Evolutionary conservation across 2,329 filamentous ascomycete genomes (phyloP), one percentile per base, ranked within the genome.

Genomic region (Chaetomium olivaceum): DNA sequence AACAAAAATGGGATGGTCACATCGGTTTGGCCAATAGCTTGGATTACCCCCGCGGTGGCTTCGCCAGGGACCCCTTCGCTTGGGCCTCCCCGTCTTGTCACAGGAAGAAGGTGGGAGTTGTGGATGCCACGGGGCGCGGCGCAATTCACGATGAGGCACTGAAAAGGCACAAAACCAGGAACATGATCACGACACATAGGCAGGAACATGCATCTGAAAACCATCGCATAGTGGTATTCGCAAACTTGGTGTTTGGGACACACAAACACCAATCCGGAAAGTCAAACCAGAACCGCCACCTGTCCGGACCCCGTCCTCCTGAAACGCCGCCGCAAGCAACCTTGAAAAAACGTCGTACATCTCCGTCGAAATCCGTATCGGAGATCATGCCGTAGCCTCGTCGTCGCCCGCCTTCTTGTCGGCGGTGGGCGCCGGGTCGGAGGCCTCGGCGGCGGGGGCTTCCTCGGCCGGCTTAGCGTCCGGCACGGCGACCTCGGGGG

Each of bases 261-360:
- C 46, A 59, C 39, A 12, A 65, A 65, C 63, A 48, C 63, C 63
- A 8, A 58, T 55, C 27, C 43, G 39, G 33, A 57, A 64, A 27
- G 31, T 21, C 58, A 56, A 64, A 23, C 50, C 48, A 62, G 56
- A 60, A 39, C 56, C 55, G 55, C 64, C 64, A 50, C 64, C 50
- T 16, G 19, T 50, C 56, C 55, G 14, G 36, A 27, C 19, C 55
- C 33, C 43, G 50, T 23, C 55, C 51, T 39, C 64, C 64, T 55
- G 36, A 65, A 66, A 66, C 64, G 64, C 64, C 64, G 46, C 50
- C 39, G 60, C 64, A 62, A 65, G 55, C 55, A 33, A 58, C 59
- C n/a, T 51, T n/a, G 51, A 23, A 59, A 39, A 25, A 43, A 23
- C n/a, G 27, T 29, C 39, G 6, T 55, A 48, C 58, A 59, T 43